These are phyloP conservation scores for Aspergillus brasiliensis DNA, from an alignment of 2,329 filamentous ascomycete species.

Conservation along the genomic window DNA sequence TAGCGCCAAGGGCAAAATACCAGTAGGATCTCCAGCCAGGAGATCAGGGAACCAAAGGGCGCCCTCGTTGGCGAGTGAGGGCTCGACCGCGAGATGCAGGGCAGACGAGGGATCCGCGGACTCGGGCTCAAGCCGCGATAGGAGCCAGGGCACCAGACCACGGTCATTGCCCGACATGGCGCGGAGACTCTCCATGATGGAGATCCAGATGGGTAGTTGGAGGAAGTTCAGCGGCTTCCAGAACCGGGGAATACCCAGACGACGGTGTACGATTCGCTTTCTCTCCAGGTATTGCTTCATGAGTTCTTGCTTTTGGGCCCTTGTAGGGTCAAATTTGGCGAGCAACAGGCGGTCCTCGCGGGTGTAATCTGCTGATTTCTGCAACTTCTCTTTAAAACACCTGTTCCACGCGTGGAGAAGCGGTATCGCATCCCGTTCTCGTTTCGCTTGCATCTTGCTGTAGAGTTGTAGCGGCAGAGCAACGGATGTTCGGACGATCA, in stretches of 20 bases:
- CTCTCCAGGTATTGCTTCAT: slow-evolving; percentile 26
- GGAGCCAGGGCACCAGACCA: slow-evolving; percentile 45
- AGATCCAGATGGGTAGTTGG: slow-evolving; percentile 51
- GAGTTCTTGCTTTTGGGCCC: slow-evolving; percentile 13
- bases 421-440: slow-evolving; percentile 48
- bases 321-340: slow-evolving; percentile 11
- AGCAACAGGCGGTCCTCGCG: slow-evolving; percentile 11
- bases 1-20: slow-evolving; percentile 53
- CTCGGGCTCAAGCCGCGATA: slow-evolving; percentile 26
- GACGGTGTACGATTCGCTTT: slow-evolving; percentile 33
- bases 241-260: slow-evolving; percentile 38
- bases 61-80: slow-evolving; percentile 58
- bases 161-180: slow-evolving; percentile 48
- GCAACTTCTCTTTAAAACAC: slow-evolving; percentile 14
- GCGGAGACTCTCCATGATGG: slow-evolving; percentile 51
- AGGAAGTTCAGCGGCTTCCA: slow-evolving; percentile 37
- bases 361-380: slow-evolving; percentile 2
- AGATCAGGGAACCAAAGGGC: slow-evolving; percentile 64
- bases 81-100: slow-evolving; percentile 43
- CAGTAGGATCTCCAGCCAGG: slow-evolving; percentile 54
- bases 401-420: slow-evolving; percentile 41
- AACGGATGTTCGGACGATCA: slow-evolving; percentile 52
- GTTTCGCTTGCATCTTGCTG: slow-evolving; percentile 40
- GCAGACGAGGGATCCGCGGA: slow-evolving; percentile 18
- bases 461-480: slow-evolving; percentile 52